Conservation (phyloP, 805 yeast species). For the Starmera amethionina region DNA sequence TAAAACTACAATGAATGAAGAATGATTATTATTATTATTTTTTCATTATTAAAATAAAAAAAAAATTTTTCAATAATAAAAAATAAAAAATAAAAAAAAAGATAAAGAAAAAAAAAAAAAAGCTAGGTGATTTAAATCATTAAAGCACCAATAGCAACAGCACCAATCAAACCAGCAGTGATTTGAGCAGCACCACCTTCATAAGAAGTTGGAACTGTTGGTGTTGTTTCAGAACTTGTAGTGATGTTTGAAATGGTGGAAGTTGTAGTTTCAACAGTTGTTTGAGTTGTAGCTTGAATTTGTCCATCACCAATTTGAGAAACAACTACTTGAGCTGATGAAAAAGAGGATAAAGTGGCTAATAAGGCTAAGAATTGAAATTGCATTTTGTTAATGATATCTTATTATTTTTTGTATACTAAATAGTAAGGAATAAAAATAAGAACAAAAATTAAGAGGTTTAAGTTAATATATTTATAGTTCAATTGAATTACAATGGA, state of each 20-base stretch:
- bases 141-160: constrained; percentile 5
- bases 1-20: neutral
- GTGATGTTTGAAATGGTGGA: constrained; percentile 26
- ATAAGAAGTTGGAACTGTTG: constrained; percentile 19
- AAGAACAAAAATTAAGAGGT: too few species aligned
- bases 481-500: too few species aligned
- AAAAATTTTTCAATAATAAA: neutral
- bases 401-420: too few species aligned
- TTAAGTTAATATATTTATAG: too few species aligned
- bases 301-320: constrained; percentile 12
- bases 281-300: constrained; percentile 8
- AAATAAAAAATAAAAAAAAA: neutral
- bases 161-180: neutral
- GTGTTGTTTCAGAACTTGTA: constrained; percentile 32
- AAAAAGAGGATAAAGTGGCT: constrained; percentile 16
- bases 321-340: constrained; percentile 27
- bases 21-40: neutral
- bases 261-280: constrained; percentile 22
- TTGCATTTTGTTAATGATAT: too few species aligned
- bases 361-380: too few species aligned
- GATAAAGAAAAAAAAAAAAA: neutral
- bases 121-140: constrained; percentile 3
- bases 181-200: constrained; percentile 2
- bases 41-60: neutral
- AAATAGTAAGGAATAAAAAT: too few species aligned